phyloP scores from a whole-genome alignment of 331 rosid species.

The Cucumis variabilis region DNA sequence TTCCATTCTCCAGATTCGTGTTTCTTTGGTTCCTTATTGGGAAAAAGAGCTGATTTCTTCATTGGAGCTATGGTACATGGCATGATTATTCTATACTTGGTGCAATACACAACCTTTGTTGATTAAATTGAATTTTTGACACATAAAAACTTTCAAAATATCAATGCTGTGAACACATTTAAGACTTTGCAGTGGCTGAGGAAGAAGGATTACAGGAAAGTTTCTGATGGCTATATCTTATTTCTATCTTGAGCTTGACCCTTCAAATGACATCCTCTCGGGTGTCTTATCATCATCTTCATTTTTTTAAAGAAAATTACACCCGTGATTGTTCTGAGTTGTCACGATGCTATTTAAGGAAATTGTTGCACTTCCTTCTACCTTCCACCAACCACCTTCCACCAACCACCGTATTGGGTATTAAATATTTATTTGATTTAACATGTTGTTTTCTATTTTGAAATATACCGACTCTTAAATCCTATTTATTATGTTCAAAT shows the following conservation, averaged over 20 bases:
- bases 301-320: no score
- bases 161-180: neutral
- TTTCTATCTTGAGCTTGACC: neutral
- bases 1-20: neutral
- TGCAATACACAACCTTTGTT: neutral
- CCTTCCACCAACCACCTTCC: neutral
- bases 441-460: neutral
- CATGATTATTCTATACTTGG: neutral
- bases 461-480: neutral
- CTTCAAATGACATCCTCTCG: neutral
- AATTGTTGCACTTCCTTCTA: neutral
- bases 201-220: neutral
- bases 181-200: neutral
- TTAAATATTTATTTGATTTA: neutral
- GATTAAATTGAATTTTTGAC: neutral
- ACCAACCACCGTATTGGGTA: neutral
- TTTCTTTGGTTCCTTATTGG: neutral
- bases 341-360: neutral
- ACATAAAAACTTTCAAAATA: neutral
- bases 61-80: neutral
- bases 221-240: neutral
- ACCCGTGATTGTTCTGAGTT: neutral
- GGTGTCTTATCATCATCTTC: neutral
- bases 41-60: neutral
- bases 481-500: no score